Base-by-base conservation (phyloP, 2,329 filamentous ascomycete genomes). In the Diaporthe batatas region DNA sequence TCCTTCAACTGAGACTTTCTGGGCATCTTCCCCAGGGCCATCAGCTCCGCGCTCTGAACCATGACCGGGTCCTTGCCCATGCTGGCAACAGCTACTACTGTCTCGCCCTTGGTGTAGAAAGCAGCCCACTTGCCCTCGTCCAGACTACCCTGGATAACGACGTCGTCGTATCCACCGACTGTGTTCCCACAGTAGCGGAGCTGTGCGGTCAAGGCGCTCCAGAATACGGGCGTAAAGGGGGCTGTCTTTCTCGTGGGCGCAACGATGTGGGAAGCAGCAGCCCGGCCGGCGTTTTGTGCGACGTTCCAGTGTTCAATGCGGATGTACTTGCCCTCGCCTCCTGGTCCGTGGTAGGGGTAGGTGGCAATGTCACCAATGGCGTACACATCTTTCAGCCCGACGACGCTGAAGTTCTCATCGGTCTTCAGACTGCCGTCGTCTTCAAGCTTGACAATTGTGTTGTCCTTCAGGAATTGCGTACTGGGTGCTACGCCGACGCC, bases 301-400 rank as follows among this genome's bases (percentile, higher is more conserved):
- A 99, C 96, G 83, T 98, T 96, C 96, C 96, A 99, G 82, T 99
- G 96, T 86, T 99, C 96, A 79, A 98, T 98, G 75, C 96, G 92
- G 0, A 93, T 90, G 23, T 88, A 87, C 57, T 87, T 87, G 75
- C 93, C 94, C 21, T 92, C 88, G 34, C 94, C 92, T 32, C 94
- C 95, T 0, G 96, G 96, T 1, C 96, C 96, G 81, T 94, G 89
- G 85, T 99, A 99, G 0, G 96, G 96, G 82, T 94, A 98, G 0
- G 93, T 95, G 16, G 96, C 95, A 75, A 99, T 98, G 81, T 99
- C 96, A 68, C 96, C 96, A 74, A 99, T 91, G 18, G 96, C 96
- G 80, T 94, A 99, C 68, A 98, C 95, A 76, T 96, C 93, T 78
- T 93, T 88, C 5, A 96, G 83, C 0, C 93, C 94, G 1, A 88